These are phyloP conservation scores for Colletotrichum theobromicola DNA, from an alignment of 2,329 filamentous ascomycete species.

Conservation along the genomic window DNA sequence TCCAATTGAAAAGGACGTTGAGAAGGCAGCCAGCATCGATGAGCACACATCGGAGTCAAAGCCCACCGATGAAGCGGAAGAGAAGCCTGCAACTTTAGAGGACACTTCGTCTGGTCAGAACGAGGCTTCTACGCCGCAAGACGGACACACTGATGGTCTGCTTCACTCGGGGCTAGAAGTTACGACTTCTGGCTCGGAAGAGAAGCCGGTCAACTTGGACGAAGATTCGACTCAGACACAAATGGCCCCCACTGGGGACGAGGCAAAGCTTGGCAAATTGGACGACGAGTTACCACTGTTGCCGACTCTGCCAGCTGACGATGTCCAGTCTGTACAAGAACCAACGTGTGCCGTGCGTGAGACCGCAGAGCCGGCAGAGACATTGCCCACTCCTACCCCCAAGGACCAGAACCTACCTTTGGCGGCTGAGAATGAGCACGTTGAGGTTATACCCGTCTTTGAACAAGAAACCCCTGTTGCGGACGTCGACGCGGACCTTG, in stretches of 20 bases:
- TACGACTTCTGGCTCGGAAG: neutral
- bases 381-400: neutral
- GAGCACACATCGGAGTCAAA: neutral
- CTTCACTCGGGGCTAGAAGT: neutral
- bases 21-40: neutral
- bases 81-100: neutral
- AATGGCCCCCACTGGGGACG: neutral
- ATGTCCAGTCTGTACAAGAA: neutral
- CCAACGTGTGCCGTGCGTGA: neutral
- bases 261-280: neutral
- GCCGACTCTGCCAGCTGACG: neutral
- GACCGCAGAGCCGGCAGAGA: neutral
- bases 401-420: constrained; percentile 23
- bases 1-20: neutral
- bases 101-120: neutral
- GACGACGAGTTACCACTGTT: neutral
- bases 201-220: neutral
- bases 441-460: neutral
- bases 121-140: neutral
- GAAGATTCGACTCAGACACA: neutral
- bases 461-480: neutral
- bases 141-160: neutral
- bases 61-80: neutral
- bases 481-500: neutral
- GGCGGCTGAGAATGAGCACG: neutral